Percentiles rank a stretch among this genome's conserved stretches.
Conservation (phyloP, 2,329 filamentous ascomycete genomes). For the Thelonectria olida region DNA sequence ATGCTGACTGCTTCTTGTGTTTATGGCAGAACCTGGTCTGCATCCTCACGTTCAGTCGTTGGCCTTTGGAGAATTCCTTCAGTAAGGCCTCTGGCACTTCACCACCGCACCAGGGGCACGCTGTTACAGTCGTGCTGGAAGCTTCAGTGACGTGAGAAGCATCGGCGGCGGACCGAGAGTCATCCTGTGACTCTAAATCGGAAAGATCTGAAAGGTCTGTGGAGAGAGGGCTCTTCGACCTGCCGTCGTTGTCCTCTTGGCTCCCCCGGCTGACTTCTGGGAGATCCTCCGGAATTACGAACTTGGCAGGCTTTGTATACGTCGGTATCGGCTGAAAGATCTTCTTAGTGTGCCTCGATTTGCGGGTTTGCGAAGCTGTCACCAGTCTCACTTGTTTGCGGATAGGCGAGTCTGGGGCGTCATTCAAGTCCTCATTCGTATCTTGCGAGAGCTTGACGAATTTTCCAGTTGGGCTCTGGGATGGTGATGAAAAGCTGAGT, state of each 20-base stretch:
- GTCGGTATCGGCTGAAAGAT: neutral
- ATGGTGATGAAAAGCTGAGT: slow-evolving; percentile 23
- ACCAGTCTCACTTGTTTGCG: neutral
- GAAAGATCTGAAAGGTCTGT: slow-evolving; percentile 24
- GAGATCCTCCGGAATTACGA: slow-evolving; percentile 23
- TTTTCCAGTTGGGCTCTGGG: slow-evolving; percentile 7
- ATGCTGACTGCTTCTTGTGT: slow-evolving; percentile 67
- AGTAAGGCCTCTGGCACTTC: slow-evolving; percentile 65
- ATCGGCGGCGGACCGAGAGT: slow-evolving; percentile 12
- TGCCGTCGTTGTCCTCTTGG: neutral
- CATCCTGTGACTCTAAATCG: slow-evolving; percentile 26
- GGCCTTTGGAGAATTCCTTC: slow-evolving; percentile 58
- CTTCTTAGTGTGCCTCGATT: slow-evolving; percentile 2
- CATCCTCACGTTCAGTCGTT: slow-evolving; percentile 62
- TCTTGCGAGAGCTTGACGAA: slow-evolving; percentile 23
- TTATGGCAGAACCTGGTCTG: slow-evolving; percentile 71
- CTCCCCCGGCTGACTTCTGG: slow-evolving; percentile 17
- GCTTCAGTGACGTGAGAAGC: slow-evolving; percentile 14
- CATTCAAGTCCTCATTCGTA: neutral
- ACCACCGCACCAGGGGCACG: slow-evolving; percentile 75
- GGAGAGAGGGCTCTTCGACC: slow-evolving; percentile 1
- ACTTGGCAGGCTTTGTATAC: slow-evolving; percentile 9
- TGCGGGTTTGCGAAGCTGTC: neutral
- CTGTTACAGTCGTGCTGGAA: slow-evolving; percentile 32
- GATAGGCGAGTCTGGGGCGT: neutral